These are phyloP conservation scores for Fraxinus quadrangulata DNA, from an alignment of 257 asterid species.

Conservation along the genomic window DNA sequence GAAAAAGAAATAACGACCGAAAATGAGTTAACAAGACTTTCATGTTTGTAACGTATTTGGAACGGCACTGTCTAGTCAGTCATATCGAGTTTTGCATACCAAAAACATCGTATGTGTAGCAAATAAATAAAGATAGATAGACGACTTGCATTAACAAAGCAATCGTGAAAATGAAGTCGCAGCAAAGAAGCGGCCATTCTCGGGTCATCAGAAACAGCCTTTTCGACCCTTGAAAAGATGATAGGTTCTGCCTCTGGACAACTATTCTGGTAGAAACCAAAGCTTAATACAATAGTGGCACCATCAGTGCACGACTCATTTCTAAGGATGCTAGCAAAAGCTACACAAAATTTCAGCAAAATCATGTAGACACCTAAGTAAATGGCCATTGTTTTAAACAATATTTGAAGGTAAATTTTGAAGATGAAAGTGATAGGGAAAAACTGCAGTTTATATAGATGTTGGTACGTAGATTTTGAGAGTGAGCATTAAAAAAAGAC, in stretches of 20 bases:
- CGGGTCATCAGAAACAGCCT: conserved; percentile 68
- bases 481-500: conserved; percentile 30
- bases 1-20: too few species aligned
- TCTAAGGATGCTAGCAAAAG: conserved; percentile 15
- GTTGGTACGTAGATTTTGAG: background rate
- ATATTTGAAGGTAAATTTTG: background rate
- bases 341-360: conserved; percentile 32
- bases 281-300: conserved; percentile 42
- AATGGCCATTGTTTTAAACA: conserved; percentile 33
- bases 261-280: conserved; percentile 56
- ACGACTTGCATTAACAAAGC: conserved; percentile 75
- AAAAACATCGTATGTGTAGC: too few species aligned
- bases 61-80: too few species aligned
- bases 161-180: conserved; percentile 92
- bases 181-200: conserved; percentile 91
- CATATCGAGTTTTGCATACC: too few species aligned
- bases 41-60: background rate
- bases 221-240: conserved; percentile 71
- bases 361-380: conserved; percentile 38
- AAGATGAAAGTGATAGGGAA: background rate
- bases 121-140: background rate
- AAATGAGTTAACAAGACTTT: too few species aligned
- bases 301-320: conserved; percentile 49
- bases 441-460: conserved; percentile 31
- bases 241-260: conserved; percentile 80